Conservation (phyloP, 495 filamentous ascomycete species). For the Rostrohypoxylon terebratum region DNA sequence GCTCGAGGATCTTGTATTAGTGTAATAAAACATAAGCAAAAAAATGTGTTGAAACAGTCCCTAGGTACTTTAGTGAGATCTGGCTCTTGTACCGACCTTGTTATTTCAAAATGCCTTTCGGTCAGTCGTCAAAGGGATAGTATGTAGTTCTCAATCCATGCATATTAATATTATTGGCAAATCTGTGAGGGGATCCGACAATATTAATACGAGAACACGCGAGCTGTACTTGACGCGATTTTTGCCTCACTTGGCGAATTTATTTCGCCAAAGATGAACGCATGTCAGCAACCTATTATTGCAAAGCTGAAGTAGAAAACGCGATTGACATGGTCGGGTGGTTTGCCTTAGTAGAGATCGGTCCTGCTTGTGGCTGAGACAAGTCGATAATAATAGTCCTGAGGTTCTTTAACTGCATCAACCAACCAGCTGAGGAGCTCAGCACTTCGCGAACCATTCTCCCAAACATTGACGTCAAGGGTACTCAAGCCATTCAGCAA, state of each 20-base stretch:
- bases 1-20: no score
- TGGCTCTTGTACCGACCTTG: no score
- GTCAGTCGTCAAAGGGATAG: no score
- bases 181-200: no score
- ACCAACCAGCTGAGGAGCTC: slow-evolving; percentile 5
- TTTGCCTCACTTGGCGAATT: neutral
- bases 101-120: no score
- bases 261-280: neutral
- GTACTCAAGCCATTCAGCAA: neutral
- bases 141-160: slow-evolving; percentile 1
- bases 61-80: no score
- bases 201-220: slow-evolving; percentile 15
- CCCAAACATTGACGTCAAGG: slow-evolving; percentile 10
- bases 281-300: neutral
- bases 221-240: neutral
- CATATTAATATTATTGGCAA: no score
- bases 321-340: neutral
- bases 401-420: slow-evolving; percentile 4
- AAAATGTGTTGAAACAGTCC: no score
- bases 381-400: neutral
- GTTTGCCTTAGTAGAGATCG: neutral
- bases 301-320: neutral
- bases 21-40: no score
- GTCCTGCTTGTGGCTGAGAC: slow-evolving; percentile 6
- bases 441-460: slow-evolving; percentile 2